Percentiles rank a stretch among this genome's conserved stretches.
phyloP scores from a whole-genome alignment of 257 asterid genomes.

The Cordia subcordata region DNA sequence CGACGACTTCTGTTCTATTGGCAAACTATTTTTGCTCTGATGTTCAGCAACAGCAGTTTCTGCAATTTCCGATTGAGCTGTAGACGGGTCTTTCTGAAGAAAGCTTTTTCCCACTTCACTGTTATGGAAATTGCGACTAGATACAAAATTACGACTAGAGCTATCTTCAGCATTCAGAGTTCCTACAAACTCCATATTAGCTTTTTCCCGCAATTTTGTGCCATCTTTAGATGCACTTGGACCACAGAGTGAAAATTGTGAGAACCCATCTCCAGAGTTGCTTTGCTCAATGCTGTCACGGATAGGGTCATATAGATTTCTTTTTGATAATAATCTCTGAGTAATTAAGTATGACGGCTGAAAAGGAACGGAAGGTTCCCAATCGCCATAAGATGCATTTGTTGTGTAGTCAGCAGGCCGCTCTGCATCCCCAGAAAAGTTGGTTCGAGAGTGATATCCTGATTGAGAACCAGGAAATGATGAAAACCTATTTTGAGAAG shows the following conservation, averaged over 20 bases:
- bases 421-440: conserved; percentile 22
- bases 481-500: conserved; percentile 35
- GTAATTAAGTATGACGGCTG: conserved; percentile 59
- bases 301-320: conserved; percentile 42
- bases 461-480: conserved; percentile 43
- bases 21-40: conserved; percentile 20
- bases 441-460: conserved; percentile 25
- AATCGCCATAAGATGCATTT: conserved; percentile 33
- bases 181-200: conserved; percentile 18
- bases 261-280: conserved; percentile 20
- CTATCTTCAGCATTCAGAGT: conserved; percentile 22
- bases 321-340: conserved; percentile 41
- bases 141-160: conserved; percentile 19
- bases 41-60: conserved; percentile 19
- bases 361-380: conserved; percentile 85
- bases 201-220: conserved; percentile 27
- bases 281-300: conserved; percentile 37
- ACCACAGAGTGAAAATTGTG: conserved; percentile 38
- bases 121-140: conserved; percentile 19
- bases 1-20: conserved; percentile 36
- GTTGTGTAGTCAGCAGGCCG: conserved; percentile 23
- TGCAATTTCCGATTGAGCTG: conserved; percentile 7
- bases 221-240: conserved; percentile 46
- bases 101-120: conserved; percentile 5
- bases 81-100: conserved; percentile 16